These are phyloP conservation scores for Wickerhamiella infanticola DNA, from an alignment of 1,139 yeast genomes.

Conservation along the genomic window DNA sequence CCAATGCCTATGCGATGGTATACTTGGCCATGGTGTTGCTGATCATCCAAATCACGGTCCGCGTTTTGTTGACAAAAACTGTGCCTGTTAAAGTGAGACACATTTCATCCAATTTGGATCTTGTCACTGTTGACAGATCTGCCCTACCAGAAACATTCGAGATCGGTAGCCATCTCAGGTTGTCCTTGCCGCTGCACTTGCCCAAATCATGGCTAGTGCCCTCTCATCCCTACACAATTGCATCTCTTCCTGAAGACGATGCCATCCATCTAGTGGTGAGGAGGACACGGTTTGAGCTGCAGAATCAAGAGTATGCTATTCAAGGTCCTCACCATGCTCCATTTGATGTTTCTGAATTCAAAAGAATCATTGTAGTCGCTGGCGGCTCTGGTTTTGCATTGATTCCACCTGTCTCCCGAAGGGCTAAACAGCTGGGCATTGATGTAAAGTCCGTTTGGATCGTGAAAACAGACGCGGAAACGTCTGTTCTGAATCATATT, in stretches of 20 bases:
- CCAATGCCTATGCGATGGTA: slow-evolving; percentile 42
- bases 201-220: slow-evolving; percentile 24
- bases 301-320: slow-evolving; percentile 12
- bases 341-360: slow-evolving; percentile 26
- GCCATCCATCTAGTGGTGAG: slow-evolving; percentile 31
- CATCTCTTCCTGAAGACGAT: slow-evolving; percentile 41
- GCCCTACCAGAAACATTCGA: slow-evolving; percentile 20
- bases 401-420: slow-evolving; percentile 38
- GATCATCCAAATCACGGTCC: slow-evolving; percentile 26
- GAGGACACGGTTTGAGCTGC: slow-evolving; percentile 22
- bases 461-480: slow-evolving; percentile 31
- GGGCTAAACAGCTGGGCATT: slow-evolving; percentile 2
- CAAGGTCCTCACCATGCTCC: slow-evolving; percentile 23
- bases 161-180: slow-evolving; percentile 36
- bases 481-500: slow-evolving; percentile 27
- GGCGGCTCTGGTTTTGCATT: slow-evolving; percentile 84
- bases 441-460: slow-evolving; percentile 34
- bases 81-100: slow-evolving; percentile 19
- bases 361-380: slow-evolving; percentile 43
- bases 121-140: slow-evolving; percentile 24
- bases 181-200: slow-evolving; percentile 22
- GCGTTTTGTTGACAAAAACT: slow-evolving; percentile 20
- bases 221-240: slow-evolving; percentile 74
- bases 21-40: slow-evolving; percentile 34
- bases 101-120: slow-evolving; percentile 20